These are phyloP conservation scores for Kwoniella shandongensis DNA, from an alignment of 768 basidiomycete species.

Conservation along the genomic window DNA sequence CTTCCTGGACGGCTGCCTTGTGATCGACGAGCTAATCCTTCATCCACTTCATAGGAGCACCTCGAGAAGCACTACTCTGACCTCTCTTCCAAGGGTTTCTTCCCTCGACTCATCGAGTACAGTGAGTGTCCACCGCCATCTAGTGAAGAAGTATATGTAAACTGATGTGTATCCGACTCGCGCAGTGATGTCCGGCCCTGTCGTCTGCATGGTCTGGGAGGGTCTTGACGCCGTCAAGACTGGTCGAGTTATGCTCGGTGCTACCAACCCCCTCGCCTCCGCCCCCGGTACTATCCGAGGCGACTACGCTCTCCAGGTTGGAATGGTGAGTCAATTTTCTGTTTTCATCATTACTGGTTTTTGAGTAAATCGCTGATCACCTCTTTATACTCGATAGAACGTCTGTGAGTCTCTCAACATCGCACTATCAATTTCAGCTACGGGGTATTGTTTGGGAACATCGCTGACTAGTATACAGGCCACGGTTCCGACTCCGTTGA, in stretches of 20 bases:
- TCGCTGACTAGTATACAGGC: constrained; percentile 15
- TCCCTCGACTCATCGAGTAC: constrained; percentile 91
- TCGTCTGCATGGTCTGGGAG: constrained; percentile 83
- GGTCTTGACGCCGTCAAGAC: constrained; percentile 69
- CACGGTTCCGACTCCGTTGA: constrained; percentile 56
- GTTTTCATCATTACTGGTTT: too few species aligned
- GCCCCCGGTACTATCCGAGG: constrained; percentile 91
- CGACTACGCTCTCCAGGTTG: constrained; percentile 89
- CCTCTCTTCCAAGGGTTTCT: constrained; percentile 91
- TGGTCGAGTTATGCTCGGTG: constrained; percentile 91
- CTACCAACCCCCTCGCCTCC: constrained; percentile 93
- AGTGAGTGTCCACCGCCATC: constrained; percentile 52
- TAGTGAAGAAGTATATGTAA: background rate
- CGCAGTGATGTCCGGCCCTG: constrained; percentile 66
- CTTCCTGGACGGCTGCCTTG: background rate
- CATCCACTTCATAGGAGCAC: constrained; percentile 58
- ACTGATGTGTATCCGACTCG: constrained; percentile 14
- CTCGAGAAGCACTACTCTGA: constrained; percentile 98
- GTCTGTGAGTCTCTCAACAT: constrained; percentile 40
- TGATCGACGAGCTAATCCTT: too few species aligned
- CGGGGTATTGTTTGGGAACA: too few species aligned
- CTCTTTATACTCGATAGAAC: too few species aligned
- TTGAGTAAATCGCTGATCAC: too few species aligned
- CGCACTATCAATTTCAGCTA: too few species aligned
- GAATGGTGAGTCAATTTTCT: constrained; percentile 56